phyloP scores from a whole-genome alignment of 768 basidiomycete genomes.

The Clitopilus passeckerianus region DNA sequence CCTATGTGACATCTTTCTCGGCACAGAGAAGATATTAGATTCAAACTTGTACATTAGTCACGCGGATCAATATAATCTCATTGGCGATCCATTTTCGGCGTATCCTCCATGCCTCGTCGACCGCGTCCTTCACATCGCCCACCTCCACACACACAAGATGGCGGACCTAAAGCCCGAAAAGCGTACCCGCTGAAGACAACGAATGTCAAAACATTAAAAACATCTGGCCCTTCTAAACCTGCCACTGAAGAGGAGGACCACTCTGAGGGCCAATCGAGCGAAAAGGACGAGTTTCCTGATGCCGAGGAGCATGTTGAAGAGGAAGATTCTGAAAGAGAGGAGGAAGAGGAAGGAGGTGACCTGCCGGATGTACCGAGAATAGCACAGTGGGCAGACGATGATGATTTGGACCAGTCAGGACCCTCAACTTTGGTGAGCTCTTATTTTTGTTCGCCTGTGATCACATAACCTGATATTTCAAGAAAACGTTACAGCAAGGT shows the following conservation, averaged over 20 bases:
- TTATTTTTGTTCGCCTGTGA: not conserved
- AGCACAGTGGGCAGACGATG: conserved; percentile 58
- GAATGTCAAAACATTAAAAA: not conserved
- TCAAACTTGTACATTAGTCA: not conserved
- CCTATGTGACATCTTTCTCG: too few relatives aligned
- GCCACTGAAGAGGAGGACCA: not conserved
- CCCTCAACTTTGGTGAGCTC: conserved; percentile 23
- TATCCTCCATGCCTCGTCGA: not conserved
- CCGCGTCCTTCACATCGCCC: not conserved
- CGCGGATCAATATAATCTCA: not conserved
- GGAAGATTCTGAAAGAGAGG: not conserved
- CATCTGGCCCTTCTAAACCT: not conserved
- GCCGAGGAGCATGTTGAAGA: not conserved
- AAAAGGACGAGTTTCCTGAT: not conserved
- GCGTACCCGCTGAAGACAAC: not conserved
- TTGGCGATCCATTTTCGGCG: not conserved
- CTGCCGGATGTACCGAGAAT: conserved; percentile 47
- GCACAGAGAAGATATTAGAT: too few relatives aligned
- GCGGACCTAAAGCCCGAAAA: not conserved
- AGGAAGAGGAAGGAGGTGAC: not conserved
- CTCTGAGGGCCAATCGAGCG: too few relatives aligned
- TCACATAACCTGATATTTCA: not conserved
- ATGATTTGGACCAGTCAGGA: conserved; percentile 23
- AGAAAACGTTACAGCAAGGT: conserved; percentile 11
- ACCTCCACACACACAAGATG: not conserved